Evolutionary conservation across 306 rosid species (phyloP), one percentile per base, ranked within the genome.

Genomic region (Dalbergia cultrata): DNA sequence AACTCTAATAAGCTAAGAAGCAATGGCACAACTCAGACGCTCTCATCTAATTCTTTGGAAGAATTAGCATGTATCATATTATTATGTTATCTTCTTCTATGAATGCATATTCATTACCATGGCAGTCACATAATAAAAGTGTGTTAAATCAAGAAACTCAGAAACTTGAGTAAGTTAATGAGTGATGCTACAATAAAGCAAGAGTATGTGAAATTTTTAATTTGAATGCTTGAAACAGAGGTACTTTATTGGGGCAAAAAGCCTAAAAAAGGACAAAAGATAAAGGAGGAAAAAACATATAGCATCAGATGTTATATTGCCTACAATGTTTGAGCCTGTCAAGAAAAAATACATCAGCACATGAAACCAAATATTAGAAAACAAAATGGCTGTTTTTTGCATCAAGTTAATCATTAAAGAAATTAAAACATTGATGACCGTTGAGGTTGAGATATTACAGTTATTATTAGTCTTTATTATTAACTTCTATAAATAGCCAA

Each of bases 21-120:
- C 63, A 7, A 33, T 21, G 21, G 19, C 37, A 72, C 58, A 33
- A 43, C 67, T 59, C 56, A 37, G 26, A 10, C 50, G n/a, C 18
- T 43, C 60, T 70, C 68, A 52, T 53, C 52, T 78, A 79, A 47
- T 66, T 72, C 69, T 44, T 65, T 71, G 53, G 54, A 47, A 59
- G 62, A n/a, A 70, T 12, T 2, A 8, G 11, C 11, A 26, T 64
- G 43, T 66, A 21, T 45, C 31, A 49, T 61, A 81, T 74, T 67
- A 69, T 69, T 57, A 37, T 43, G 69, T 13, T 47, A 71, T 72
- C 49, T 34, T 64, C 16, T 63, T 50, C n/a, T 3, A 21, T 13
- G 56, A 35, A 65, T 57, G 63, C 54, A 34, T 53, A 19, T 26
- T 43, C 61, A 19, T 26, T 33, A 72, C 34, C 19, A 66, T 13